A percentile compares a stretch with the other conserved stretches of the same genome.
Conservation (phyloP, 768 basidiomycete species). For the Leccinum longicurvipes region DNA sequence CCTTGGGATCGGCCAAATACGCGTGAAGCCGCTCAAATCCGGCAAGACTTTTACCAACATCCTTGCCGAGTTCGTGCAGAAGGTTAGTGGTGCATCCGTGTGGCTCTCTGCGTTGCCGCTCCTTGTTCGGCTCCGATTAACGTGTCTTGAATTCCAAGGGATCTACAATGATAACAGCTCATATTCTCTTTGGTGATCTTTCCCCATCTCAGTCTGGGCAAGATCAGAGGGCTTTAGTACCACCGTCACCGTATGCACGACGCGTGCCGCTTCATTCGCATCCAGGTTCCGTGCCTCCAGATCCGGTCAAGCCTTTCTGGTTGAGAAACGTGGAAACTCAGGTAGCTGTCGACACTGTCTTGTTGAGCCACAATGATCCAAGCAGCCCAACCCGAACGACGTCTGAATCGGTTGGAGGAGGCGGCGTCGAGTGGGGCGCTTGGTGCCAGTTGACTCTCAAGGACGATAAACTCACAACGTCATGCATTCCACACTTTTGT, state of each 20-base stretch:
- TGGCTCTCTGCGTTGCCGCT: neutral
- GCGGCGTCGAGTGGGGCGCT: conserved; percentile 54
- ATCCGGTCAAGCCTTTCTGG: conserved; percentile 31
- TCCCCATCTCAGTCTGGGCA: conserved; percentile 26
- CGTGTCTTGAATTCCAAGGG: conserved; percentile 32
- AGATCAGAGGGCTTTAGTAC: conserved; percentile 31
- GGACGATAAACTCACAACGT: conserved; percentile 45
- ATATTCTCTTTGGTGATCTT: conserved; percentile 55
- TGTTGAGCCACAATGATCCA: conserved; percentile 38
- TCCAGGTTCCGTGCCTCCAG: conserved; percentile 39
- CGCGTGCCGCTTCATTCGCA: conserved; percentile 54
- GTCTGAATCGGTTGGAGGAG: conserved; percentile 45
- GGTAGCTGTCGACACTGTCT: conserved; percentile 40
- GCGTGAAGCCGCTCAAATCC: conserved; percentile 43
- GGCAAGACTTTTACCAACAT: conserved; percentile 57
- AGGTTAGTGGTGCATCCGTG: conserved; percentile 34
- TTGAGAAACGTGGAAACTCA: conserved; percentile 34
- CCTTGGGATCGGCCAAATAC: conserved; percentile 43
- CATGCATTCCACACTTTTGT: conserved; percentile 53
- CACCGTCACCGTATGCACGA: conserved; percentile 57
- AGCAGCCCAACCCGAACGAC: conserved; percentile 38
- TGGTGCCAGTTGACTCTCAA: conserved; percentile 47
- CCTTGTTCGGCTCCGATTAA: neutral
- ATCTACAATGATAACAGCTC: conserved; percentile 44
- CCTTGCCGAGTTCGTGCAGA: conserved; percentile 54